Percentiles rank a stretch among this genome's conserved stretches.
These are phyloP conservation scores for Mortierella sp. DNA, from an alignment of 371 early-diverging fungal species.

Conservation along the genomic window DNA sequence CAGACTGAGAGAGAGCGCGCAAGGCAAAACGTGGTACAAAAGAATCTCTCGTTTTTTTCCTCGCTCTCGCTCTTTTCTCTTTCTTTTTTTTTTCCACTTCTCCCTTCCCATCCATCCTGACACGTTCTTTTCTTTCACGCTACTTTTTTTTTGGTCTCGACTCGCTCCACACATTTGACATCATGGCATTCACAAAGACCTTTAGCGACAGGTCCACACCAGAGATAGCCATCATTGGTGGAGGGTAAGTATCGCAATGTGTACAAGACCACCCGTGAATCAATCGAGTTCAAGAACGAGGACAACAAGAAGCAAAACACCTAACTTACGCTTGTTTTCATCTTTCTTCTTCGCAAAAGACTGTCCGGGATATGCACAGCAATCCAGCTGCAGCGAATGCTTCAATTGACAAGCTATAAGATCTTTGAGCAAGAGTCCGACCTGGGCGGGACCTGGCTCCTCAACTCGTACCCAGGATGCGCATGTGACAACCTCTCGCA, in stretches of 20 bases:
- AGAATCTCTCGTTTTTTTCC: neutral
- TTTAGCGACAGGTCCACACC: constrained; percentile 39
- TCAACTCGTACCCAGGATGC: constrained; percentile 50
- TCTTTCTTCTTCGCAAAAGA: neutral
- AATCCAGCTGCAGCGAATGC: constrained; percentile 47
- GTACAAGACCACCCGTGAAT: neutral
- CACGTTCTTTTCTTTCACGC: neutral
- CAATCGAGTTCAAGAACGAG: neutral
- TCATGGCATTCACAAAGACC: constrained; percentile 36
- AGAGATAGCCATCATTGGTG: constrained; percentile 43
- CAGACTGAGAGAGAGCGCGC: neutral
- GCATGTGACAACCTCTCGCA: constrained; percentile 36
- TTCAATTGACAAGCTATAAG: constrained; percentile 44
- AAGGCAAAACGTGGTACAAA: neutral
- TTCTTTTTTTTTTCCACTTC: neutral
- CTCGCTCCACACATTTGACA: neutral
- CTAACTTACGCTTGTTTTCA: neutral
- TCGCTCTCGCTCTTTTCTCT: neutral
- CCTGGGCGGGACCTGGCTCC: constrained; percentile 46
- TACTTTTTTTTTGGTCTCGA: neutral
- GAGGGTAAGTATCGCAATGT: constrained; percentile 23
- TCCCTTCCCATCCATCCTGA: neutral
- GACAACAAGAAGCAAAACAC: too few species aligned
- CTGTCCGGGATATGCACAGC: constrained; percentile 47
- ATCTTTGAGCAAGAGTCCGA: constrained; percentile 45